Percentiles rank a stretch among this genome's conserved stretches.
These are phyloP conservation scores for Phlyctochytrium arcticum DNA, from an alignment of 192 early-diverging fungal species.

Conservation along the genomic window DNA sequence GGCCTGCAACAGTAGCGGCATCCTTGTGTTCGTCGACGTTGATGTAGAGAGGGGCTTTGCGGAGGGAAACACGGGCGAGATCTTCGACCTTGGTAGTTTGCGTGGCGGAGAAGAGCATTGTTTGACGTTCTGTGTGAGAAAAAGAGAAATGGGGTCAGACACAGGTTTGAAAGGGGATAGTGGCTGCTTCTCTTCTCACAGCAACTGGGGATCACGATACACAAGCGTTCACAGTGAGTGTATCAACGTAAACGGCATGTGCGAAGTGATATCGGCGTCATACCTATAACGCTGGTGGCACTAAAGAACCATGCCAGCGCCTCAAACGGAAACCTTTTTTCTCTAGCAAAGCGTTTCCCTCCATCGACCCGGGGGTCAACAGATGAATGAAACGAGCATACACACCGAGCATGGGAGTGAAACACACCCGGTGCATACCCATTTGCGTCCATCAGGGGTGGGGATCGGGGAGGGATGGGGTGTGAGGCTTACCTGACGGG, in stretches of 20 bases:
- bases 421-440: too few species aligned
- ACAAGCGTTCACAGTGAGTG: too few species aligned
- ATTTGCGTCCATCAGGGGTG: too few species aligned
- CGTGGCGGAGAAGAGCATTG: conserved; percentile 98
- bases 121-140: conserved; percentile 73
- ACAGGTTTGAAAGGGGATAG: too few species aligned
- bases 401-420: too few species aligned
- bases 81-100: conserved; percentile 99
- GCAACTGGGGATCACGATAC: too few species aligned
- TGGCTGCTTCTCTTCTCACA: too few species aligned
- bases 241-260: background rate
- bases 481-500: conserved; percentile 60
- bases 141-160: too few species aligned
- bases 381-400: too few species aligned
- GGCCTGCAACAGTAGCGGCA: conserved; percentile 87
- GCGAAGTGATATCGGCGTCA: conserved; percentile 17
- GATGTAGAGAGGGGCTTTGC: conserved; percentile 95
- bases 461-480: too few species aligned
- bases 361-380: too few species aligned
- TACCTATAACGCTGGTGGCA: conserved; percentile 28
- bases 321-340: conserved; percentile 26
- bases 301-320: conserved; percentile 6
- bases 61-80: conserved; percentile 95
- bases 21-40: conserved; percentile 98
- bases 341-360: conserved; percentile 19